Evolutionary conservation across 805 yeast genomes (phyloP).

Genomic region (Sugiyamaella americana): DNA sequence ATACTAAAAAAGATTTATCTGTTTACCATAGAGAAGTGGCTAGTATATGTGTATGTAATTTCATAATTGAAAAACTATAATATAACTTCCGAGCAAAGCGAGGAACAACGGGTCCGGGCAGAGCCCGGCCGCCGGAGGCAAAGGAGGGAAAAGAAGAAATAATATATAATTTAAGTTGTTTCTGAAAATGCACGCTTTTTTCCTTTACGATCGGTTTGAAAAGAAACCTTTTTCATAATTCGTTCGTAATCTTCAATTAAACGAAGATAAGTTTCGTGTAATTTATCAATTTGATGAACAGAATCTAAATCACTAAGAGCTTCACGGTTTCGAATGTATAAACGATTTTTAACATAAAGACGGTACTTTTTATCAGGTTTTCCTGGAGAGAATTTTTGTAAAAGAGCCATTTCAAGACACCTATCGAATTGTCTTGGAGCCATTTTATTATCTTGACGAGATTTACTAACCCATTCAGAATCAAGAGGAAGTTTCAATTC

Average conservation of each 20-base stretch:
- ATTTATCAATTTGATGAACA: slow-evolving; percentile 57
- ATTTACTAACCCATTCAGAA: slow-evolving; percentile 39
- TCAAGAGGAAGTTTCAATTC: slow-evolving; percentile 17
- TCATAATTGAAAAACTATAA: too few relatives aligned
- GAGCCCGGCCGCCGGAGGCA: too few relatives aligned
- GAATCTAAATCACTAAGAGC: slow-evolving; percentile 51
- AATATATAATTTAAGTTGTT: neutral
- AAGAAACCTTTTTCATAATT: slow-evolving; percentile 28
- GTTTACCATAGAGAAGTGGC: neutral
- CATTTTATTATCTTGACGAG: slow-evolving; percentile 46
- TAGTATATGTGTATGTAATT: neutral
- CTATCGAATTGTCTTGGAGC: slow-evolving; percentile 75
- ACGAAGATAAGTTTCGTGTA: slow-evolving; percentile 66
- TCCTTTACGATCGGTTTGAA: neutral
- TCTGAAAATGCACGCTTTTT: neutral
- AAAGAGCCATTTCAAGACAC: slow-evolving; percentile 65
- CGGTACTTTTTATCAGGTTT: slow-evolving; percentile 39
- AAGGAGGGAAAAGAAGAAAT: too few relatives aligned
- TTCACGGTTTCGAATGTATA: slow-evolving; percentile 74
- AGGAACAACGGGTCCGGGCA: too few relatives aligned
- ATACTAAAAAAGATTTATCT: neutral
- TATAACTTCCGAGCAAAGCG: too few relatives aligned
- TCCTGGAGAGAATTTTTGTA: slow-evolving; percentile 51
- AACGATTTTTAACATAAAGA: slow-evolving; percentile 62
- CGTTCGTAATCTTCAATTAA: slow-evolving; percentile 67